Base-by-base conservation (phyloP, 169 alveolate species). In the Plasmodium gonderi region DNA sequence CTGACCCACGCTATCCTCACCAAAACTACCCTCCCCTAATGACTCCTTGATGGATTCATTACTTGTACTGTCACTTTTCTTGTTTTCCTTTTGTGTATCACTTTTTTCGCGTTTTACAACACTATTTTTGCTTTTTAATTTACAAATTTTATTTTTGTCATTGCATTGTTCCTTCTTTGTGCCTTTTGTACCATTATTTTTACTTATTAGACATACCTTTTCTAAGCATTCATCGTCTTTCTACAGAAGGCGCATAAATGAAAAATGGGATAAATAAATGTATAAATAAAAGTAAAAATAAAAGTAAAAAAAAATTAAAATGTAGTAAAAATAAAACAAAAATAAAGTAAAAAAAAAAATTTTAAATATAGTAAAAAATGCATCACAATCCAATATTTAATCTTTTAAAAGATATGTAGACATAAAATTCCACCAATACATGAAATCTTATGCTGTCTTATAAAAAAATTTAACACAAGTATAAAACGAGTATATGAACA, bases 201-300 rank as follows among this genome's bases (percentile, higher is more conserved):
- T 47, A 68, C 38, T 72, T 33, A 44, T 82, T 49, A 68, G 60
- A 38, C 36, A 45, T 69, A 26, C 20, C 49, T 31, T 69, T 82
- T 82, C 42, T 69, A 60, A 47, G 79, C 75, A 29, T 68, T 82
- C 92, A 69, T 68, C 83, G 20, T 82, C 64, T 82, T 82, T 68
- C 92, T 82, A 54, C 75, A 68, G 40, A 82, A 82, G 44, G 60
- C 23, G 54, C 49, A 14, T 17, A 81, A 23, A n/a, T n/a, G n/a
- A n/a, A n/a, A n/a, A n/a, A n/a, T n/a, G n/a, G n/a, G n/a, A n/a
- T n/a, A 44, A 40, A 64, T 36, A 51, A 40, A 31, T 29, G 17
- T 36, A 38, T 40, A 68, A 26, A 79, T 60, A 60, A 42, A 42
- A 23, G n/a, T 20, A 60, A 8, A 60, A 23, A 60, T 60, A n/a